Conservation (phyloP, 1,284 basidiomycete genomes). For the Ceratobasidium sp. region DNA sequence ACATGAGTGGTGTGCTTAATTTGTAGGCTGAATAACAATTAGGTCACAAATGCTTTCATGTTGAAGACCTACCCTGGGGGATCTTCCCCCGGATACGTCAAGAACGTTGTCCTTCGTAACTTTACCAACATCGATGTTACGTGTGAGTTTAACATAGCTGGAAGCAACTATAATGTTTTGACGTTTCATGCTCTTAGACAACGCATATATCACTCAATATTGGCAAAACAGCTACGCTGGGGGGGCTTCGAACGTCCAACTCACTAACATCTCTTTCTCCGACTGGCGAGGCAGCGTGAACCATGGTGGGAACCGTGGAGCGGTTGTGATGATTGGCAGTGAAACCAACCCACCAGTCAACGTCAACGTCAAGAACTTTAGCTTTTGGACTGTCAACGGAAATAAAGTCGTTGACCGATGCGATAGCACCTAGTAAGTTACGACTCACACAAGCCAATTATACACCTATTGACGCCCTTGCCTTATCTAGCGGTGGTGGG, state of each 20-base stretch:
- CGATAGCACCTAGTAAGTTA: constrained; percentile 10
- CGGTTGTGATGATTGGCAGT: constrained; percentile 27
- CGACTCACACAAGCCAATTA: neutral
- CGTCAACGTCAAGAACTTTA: constrained; percentile 34
- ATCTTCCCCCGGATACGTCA: constrained; percentile 47
- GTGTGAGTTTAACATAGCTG: neutral
- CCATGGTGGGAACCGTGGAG: constrained; percentile 18
- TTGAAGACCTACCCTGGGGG: constrained; percentile 52
- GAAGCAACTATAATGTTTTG: neutral
- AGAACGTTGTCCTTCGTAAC: constrained; percentile 51
- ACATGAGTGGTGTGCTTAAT: constrained; percentile 3
- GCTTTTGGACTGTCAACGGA: constrained; percentile 22
- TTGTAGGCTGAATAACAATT: neutral
- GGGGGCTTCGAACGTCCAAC: constrained; percentile 9
- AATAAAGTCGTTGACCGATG: constrained; percentile 15
- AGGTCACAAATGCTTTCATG: constrained; percentile 47
- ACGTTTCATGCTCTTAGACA: neutral
- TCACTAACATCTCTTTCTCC: constrained; percentile 23
- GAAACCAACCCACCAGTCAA: constrained; percentile 15
- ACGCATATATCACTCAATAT: constrained; percentile 34
- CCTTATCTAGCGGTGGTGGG: constrained; percentile 7
- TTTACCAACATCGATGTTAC: constrained; percentile 45
- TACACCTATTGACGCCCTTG: neutral
- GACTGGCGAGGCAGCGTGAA: constrained; percentile 23
- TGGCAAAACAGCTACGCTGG: constrained; percentile 31